Percentiles rank a stretch among this genome's conserved stretches.
Conservation (phyloP, 1,284 basidiomycete species). For the Calocybe gambosa region DNA sequence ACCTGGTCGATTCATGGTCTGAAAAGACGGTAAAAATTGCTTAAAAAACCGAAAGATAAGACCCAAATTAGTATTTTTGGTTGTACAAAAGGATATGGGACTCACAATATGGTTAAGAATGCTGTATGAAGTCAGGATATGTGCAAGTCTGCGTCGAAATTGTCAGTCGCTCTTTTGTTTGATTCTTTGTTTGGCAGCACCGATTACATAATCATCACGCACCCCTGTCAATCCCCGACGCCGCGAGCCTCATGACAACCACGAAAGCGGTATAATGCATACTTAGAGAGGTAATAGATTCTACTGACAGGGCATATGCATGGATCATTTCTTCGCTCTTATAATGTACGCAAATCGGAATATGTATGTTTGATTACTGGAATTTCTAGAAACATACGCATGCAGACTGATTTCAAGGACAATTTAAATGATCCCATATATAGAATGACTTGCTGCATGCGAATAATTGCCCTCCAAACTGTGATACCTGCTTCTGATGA, state of each 20-base stretch:
- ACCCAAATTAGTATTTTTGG: neutral
- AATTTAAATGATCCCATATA: too few relatives aligned
- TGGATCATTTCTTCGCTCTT: too few relatives aligned
- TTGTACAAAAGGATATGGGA: constrained; percentile 7
- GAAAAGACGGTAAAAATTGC: constrained; percentile 20
- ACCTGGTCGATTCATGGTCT: constrained; percentile 47
- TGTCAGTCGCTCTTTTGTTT: constrained; percentile 23
- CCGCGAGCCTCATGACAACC: neutral
- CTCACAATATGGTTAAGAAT: constrained; percentile 17
- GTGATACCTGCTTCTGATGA: too few relatives aligned
- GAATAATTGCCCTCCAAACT: too few relatives aligned
- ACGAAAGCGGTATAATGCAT: neutral
- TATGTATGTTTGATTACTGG: too few relatives aligned
- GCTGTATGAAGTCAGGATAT: constrained; percentile 16
- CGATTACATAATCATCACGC: constrained; percentile 12
- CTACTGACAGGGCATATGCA: too few relatives aligned
- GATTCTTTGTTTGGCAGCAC: constrained; percentile 28
- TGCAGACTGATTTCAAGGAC: too few relatives aligned
- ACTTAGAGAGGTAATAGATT: neutral
- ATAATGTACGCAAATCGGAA: too few relatives aligned
- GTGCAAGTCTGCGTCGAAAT: constrained; percentile 18
- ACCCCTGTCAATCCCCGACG: neutral
- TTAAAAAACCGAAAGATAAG: constrained; percentile 7
- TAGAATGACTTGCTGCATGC: too few relatives aligned
- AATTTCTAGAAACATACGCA: too few relatives aligned